Evolutionary conservation across 176 grass and related monocot genomes (phyloP), one percentile per base, ranked within the genome.

Genomic region (Carex littledalei): DNA sequence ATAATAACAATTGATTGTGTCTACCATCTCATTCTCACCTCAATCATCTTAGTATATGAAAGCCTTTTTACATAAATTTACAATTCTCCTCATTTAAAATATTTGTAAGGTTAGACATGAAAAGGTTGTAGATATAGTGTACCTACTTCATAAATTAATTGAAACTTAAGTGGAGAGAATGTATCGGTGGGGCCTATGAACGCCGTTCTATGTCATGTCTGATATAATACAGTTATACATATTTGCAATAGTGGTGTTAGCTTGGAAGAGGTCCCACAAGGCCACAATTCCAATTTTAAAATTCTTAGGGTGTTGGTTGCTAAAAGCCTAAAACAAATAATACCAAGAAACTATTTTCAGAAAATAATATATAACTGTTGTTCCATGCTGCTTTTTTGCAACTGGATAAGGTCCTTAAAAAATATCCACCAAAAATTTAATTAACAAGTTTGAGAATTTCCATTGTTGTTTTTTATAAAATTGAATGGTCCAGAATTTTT

Each of bases 131-230:
- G 4, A 35, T 54, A 16, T 77, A 76, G 49, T 54, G 54, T 21
- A 54, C 12, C 50, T 54, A 26, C 47, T 55, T 0, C 0, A 78
- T 13, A 78, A 9, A 56, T 8, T 78, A 78, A 32, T 55, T 77
- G 31, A 41, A 37, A 80, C 17, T 35, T 18, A 64, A 63, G 80
- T 61, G 39, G 60, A 8, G 57, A 65, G 59, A 66, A 82, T 82
- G 80, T 57, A 66, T 50, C 3, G 9, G 34, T 41, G 65, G 79
- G 80, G 80, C n/a, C n/a, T 39, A 67, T 66, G 8, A 67, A 83
- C 62, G 81, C 81, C 81, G 81, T 83, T 83, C 5, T 15, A 47
- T 26, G 60, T 83, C 81, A 83, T 18, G 81, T 83, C 81, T 54
- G 20, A 67, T 34, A 10, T 67, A 29, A 24, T 47, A 65, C 18